Evolutionary conservation across 179 eudicot species (phyloP).

Genomic region (Silene coronaria): DNA sequence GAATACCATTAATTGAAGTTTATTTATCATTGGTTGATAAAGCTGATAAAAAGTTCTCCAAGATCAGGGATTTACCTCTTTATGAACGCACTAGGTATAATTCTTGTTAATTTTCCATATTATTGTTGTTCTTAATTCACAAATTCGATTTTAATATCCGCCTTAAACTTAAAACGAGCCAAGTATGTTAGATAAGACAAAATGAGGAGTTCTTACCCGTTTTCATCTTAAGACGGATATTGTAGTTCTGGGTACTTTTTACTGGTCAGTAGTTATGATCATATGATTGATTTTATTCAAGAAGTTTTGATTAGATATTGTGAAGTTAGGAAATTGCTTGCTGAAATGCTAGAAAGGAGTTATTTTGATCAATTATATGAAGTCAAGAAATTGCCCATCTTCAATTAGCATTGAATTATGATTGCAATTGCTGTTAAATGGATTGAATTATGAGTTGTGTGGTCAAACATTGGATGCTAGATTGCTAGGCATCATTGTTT

Average conservation of each 20-base stretch:
- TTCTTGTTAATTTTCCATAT: neutral
- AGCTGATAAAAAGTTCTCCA: constrained; percentile 83
- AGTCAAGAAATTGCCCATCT: neutral
- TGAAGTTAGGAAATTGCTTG: neutral
- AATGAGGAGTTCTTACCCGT: no score
- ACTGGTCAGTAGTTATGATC: neutral
- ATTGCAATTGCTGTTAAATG: neutral
- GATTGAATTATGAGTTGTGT: neutral
- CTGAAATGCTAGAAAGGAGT: neutral
- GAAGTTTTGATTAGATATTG: neutral
- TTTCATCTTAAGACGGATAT: no score
- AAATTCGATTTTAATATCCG: neutral
- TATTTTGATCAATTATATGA: neutral
- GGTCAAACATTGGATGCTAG: neutral
- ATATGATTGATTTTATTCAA: neutral
- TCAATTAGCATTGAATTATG: neutral
- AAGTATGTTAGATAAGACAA: no score
- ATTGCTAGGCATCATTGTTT: neutral
- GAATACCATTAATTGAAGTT: constrained; percentile 60
- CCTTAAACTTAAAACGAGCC: no score
- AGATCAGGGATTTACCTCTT: constrained; percentile 74
- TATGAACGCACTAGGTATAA: constrained; percentile 64
- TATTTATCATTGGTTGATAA: constrained; percentile 77
- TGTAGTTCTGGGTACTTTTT: neutral
- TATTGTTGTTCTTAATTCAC: neutral